Evolutionary conservation across 768 basidiomycete species (phyloP), one percentile per base, ranked within the genome.

Genomic region (Bullera alba): DNA sequence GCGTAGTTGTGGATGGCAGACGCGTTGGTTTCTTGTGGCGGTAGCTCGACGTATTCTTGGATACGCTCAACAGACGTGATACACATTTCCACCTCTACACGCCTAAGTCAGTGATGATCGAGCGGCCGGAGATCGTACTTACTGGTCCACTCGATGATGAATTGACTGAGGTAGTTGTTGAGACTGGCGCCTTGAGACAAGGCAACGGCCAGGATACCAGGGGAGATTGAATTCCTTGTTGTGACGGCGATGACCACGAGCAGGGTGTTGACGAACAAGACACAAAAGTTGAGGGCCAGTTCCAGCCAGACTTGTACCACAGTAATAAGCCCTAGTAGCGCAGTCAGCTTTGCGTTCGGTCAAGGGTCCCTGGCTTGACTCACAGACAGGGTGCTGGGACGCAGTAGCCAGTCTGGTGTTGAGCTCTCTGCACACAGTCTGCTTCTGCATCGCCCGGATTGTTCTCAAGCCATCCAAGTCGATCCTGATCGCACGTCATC

Each of bases 1-100:
- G 19, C 28, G 42, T 26, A 29, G 21, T 14, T 16, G 25, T 42
- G 46, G 4, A 48, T 29, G n/a, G 45, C 25, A 10, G 30, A 14
- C 15, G 38, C 22, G 17, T 14, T 4, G 8, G 21, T 22, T 37
- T 47, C 52, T 38, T 63, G 56, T 3, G 50, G 23, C 19, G 55
- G 56, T 2, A 63, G 53, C 6, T 60, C 35, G 22, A 54, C 49
- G 46, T 57, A 63, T 35, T 60, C 56, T 21, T 60, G 50, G 17
- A 63, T 46, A 15, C 61, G 22, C 48, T 63, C 61, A 29, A 63
- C 47, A 5, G 56, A 57, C 3, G 56, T 57, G 51, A 57, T 57
- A n/a, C 42, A 27, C 47, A 57, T 50, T 34, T 57, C 56, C 14
- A 57, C 51, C 21, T 57, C 50, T 56, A 23, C 17, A 23, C 7